Base-by-base conservation (phyloP, 2,329 filamentous ascomycete genomes). In the Claviceps arundinis region DNA sequence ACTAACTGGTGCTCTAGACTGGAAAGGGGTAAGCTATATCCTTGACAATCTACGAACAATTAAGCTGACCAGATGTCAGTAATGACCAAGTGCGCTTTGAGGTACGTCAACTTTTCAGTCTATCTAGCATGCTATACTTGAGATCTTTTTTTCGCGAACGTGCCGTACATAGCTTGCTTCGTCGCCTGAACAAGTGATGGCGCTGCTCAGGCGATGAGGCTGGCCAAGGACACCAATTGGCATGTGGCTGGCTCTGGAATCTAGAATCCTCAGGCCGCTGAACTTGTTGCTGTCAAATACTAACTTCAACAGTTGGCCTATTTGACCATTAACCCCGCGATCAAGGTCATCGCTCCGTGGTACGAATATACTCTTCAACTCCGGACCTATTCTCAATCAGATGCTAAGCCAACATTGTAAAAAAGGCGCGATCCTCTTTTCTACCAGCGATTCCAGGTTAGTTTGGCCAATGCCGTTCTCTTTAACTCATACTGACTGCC, bases 261-360 rank as follows among this genome's bases (percentile, higher is more conserved):
- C 14, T 16, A 40, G 14, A 9, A 17, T 9, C 11, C 16, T n/a
- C 22, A 11, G 26, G 26, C 16, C 26, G 6, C 16, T 17, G 14
- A 5, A 17, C 37, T 17, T 41, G 13, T n/a, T 38, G 47, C 26
- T n/a, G 37, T 34, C 9, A 41, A 37, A 40, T 17, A 17, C 47
- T 48, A 22, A 48, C 47, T 17, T 48, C 8, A 48, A 17, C 6
- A 50, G 42, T 30, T 50, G 30, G 42, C 49, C 19, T 50, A 46
- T 24, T 26, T 45, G 42, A 40, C 49, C 42, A 45, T 45, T 22
- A 46, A 50, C 13, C 49, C 49, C 8, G 34, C 49, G 14, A 45
- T 50, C 42, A 46, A 50, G 41, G 48, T 50, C 30, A 50, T 50
- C 34, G 48, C 48, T 19, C 48, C 48, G 14, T 50, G 48, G 47